Conservation (phyloP, 352 stramenopile genomes). For the Aphanomyces euteiches region DNA sequence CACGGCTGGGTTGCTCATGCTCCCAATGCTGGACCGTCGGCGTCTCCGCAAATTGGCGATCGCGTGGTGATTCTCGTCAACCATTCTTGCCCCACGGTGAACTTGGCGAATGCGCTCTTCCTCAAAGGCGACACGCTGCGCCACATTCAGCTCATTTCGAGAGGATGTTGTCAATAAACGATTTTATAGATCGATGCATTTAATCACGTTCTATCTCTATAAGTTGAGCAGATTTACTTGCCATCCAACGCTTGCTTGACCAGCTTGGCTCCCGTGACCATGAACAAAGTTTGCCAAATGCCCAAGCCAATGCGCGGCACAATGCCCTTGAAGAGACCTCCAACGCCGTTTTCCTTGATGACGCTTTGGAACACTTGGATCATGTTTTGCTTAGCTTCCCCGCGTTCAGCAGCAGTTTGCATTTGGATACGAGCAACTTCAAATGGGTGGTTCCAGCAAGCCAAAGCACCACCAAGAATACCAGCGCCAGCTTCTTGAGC, state of each 20-base stretch:
- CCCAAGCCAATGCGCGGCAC: conserved; percentile 79
- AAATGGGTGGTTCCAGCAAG: conserved; percentile 92
- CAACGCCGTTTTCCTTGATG: conserved; percentile 75
- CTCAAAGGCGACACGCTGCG: conserved; percentile 36
- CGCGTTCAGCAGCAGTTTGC: conserved; percentile 84
- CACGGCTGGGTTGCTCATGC: conserved; percentile 65
- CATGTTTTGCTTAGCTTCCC: conserved; percentile 88
- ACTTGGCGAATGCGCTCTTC: conserved; percentile 63
- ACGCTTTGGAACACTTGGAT: conserved; percentile 85
- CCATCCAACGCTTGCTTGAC: conserved; percentile 69
- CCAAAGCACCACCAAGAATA: conserved; percentile 79
- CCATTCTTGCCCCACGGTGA: conserved; percentile 60
- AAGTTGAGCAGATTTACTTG: background rate
- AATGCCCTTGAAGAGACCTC: conserved; percentile 88
- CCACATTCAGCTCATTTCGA: conserved; percentile 22
- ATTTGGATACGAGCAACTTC: conserved; percentile 91
- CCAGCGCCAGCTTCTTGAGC: conserved; percentile 79
- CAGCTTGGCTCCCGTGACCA: conserved; percentile 89
- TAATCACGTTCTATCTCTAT: too few relatives aligned
- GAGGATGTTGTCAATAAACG: conserved; percentile 26
- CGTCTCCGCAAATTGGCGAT: conserved; percentile 45
- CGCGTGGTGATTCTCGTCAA: conserved; percentile 65
- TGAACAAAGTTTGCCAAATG: conserved; percentile 91
- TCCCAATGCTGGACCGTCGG: conserved; percentile 16
- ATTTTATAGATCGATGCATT: too few relatives aligned